phyloP scores from a whole-genome alignment of 208 protist genomes.

The Leptomonas pyrrhocoris region DNA sequence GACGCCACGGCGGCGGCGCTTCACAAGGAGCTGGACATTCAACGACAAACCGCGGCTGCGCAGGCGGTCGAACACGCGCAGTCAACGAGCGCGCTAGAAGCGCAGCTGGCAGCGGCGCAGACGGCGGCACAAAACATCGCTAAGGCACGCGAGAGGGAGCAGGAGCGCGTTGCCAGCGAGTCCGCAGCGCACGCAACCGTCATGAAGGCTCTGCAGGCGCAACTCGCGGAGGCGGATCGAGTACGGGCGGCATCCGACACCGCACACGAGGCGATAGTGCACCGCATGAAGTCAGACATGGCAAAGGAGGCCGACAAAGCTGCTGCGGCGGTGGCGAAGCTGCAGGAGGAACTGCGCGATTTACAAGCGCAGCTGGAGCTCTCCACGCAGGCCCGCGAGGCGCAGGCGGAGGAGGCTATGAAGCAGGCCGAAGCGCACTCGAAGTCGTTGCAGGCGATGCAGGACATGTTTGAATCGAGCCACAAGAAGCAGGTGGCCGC shows the following conservation, averaged over 20 bases:
- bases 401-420: background rate
- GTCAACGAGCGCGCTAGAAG: background rate
- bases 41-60: slow-evolving; percentile 1
- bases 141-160: background rate
- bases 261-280: background rate
- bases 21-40: slow-evolving; percentile 10
- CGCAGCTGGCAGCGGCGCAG: background rate
- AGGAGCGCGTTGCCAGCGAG: background rate
- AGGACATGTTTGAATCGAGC: slow-evolving; percentile 8
- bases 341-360: background rate
- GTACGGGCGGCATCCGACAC: background rate
- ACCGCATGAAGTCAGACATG: background rate
- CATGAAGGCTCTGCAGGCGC: background rate
- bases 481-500: slow-evolving; percentile 13
- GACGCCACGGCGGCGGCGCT: slow-evolving; percentile 1
- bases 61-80: background rate
- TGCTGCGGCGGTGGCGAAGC: background rate
- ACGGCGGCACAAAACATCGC: background rate
- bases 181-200: background rate
- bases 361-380: background rate
- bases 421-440: slow-evolving; percentile 14
- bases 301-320: background rate
- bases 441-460: slow-evolving; percentile 8
- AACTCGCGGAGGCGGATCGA: background rate
- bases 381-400: background rate